Base-by-base conservation (phyloP, 1,139 yeast species). In the Geotrichum macrosporum region DNA sequence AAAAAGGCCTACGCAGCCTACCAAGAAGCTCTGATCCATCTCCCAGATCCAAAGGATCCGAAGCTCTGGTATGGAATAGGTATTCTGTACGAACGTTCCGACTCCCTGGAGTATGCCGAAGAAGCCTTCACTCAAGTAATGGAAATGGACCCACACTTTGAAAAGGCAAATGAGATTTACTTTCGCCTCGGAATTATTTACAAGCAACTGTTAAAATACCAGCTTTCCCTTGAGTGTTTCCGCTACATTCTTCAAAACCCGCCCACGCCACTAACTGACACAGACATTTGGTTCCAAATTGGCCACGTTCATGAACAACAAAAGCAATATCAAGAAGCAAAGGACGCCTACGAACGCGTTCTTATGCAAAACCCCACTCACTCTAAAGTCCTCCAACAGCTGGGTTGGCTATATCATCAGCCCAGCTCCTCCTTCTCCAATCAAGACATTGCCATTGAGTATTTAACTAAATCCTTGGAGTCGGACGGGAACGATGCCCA, bases 11-110 rank as follows among this genome's bases (percentile, higher is more conserved):
- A 92, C 65, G 84, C 92, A 41, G 96, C 97, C 9, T 92, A 92
- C 68, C 98, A 92, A 69, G 87, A 94, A 63, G 97, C 98, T 1
- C 73, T 92, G 50, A 84, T 86, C 65, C 92, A 88, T 63, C 70
- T 89, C 64, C 88, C 86, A 55, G 89, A 92, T 62, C 95, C 96
- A 43, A 87, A 88, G 58, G 96, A 89, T 43, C 97, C 98, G 46
- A 88, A 88, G 65, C 76, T 89, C 57, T 92, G 98, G 97, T 96
- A 92, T 66, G 98, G 98, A 0, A 92, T 92, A 57, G 98, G 98
- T 34, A 92, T 92, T 52, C 73, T 92, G 52, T 92, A 92, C 65
- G 98, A 92, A 65, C 75, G 98, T 45, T 92, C 92, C 65, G 98
- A 97, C 13, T 85, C 95, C 6, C 72, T 89, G 57, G 97, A 89